A percentile compares a stretch with the other conserved stretches of the same genome.
Evolutionary conservation across 1,139 yeast genomes (phyloP).

Genomic region (Suhomyces maxii): DNA sequence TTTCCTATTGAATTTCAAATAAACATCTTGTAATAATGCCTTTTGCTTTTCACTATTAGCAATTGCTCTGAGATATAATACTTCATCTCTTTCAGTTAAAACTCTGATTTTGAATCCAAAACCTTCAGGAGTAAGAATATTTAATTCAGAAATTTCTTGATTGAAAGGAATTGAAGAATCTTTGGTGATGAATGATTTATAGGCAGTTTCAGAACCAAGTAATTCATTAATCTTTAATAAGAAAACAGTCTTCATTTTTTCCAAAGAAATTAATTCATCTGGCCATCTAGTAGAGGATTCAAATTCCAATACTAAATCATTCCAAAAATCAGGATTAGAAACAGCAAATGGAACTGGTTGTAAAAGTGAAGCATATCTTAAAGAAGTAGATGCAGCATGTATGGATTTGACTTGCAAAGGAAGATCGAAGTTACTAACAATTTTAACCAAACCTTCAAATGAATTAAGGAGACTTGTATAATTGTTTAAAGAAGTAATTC

Average conservation of each 20-base stretch:
- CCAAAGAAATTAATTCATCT: constrained; percentile 80
- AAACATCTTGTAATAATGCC: constrained; percentile 59
- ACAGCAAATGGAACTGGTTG: constrained; percentile 83
- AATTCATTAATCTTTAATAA: constrained; percentile 68
- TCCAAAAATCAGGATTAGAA: constrained; percentile 77
- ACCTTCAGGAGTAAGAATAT: constrained; percentile 81
- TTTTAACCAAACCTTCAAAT: constrained; percentile 64
- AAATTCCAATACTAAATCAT: constrained; percentile 78
- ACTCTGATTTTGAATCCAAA: constrained; percentile 77
- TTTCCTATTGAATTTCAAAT: constrained; percentile 63
- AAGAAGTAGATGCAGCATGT: constrained; percentile 67
- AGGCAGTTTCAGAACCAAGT: constrained; percentile 51
- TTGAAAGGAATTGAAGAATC: constrained; percentile 71
- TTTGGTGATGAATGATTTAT: constrained; percentile 57
- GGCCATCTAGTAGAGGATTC: constrained; percentile 96
- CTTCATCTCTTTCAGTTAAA: constrained; percentile 79
- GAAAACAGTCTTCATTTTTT: constrained; percentile 88
- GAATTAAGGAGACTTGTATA: constrained; percentile 61
- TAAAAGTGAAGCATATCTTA: constrained; percentile 71
- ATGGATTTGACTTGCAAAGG: constrained; percentile 76
- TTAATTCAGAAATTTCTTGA: constrained; percentile 55
- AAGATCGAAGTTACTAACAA: constrained; percentile 52
- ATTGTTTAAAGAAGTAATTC: constrained; percentile 50
- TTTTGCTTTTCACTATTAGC: constrained; percentile 58
- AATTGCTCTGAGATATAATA: constrained; percentile 68